Conservation (phyloP, 139 green algal genomes). For the Haematococcus lacustris region DNA sequence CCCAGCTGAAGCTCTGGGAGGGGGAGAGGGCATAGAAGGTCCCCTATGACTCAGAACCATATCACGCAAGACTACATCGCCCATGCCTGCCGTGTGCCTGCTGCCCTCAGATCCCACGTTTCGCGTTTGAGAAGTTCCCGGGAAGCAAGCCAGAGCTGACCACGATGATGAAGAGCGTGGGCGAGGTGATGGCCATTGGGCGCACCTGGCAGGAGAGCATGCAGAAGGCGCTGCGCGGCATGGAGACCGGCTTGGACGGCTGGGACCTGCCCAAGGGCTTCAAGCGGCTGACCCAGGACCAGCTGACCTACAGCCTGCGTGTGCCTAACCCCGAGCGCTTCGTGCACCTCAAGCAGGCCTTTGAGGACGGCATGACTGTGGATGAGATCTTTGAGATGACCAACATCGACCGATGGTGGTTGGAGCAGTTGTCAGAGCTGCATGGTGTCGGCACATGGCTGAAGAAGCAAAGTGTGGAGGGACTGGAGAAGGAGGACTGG, state of each 20-base stretch:
- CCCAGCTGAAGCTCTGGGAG: too few species aligned
- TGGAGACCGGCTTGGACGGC: constrained; percentile 88
- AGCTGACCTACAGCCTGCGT: constrained; percentile 81
- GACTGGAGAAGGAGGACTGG: constrained; percentile 69
- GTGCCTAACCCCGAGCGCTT: constrained; percentile 88
- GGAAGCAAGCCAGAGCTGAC: constrained; percentile 79
- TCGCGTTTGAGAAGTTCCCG: constrained; percentile 99
- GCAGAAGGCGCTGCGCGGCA: constrained; percentile 91
- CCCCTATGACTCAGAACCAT: too few species aligned
- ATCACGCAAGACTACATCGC: too few species aligned
- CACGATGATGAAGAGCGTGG: constrained; percentile 92
- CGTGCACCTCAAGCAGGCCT: constrained; percentile 71
- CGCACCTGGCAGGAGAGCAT: constrained; percentile 91
- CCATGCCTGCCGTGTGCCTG: too few species aligned
- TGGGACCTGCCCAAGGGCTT: constrained; percentile 73
- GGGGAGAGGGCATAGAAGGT: too few species aligned
- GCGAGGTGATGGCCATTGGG: constrained; percentile 97
- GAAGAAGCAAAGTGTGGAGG: constrained; percentile 49
- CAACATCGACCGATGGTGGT: constrained; percentile 95
- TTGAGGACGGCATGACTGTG: constrained; percentile 74
- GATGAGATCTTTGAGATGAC: constrained; percentile 82
- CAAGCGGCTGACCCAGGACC: constrained; percentile 64
- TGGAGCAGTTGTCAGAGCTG: constrained; percentile 71
- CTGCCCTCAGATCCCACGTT: constrained; percentile 62
- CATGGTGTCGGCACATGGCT: constrained; percentile 61